Base-by-base conservation (phyloP, 208 protist genomes). In the Trypanosoma conorhini region DNA sequence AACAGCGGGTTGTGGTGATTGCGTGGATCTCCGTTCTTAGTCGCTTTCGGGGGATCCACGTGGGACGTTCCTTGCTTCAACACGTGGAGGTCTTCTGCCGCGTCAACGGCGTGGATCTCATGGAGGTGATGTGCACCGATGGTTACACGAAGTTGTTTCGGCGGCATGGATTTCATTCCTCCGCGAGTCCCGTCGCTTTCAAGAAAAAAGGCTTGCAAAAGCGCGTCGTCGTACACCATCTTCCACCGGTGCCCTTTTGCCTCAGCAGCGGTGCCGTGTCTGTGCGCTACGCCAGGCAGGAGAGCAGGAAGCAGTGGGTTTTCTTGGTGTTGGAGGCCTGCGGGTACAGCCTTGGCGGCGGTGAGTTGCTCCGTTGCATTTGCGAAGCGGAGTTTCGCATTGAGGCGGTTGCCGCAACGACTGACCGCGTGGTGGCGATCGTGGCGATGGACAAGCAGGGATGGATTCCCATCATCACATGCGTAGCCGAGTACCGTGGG, bases 381-480 rank as follows among this genome's bases (percentile, higher is more conserved):
- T 57, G 77, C 42, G 70, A 67, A 8, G 73, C 78, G 0, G 48
- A 64, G 10, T 81, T 73, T 61, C 77, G 79, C 50, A 54, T 87
- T 51, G 67, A 80, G 10, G 82, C 67, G 21, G 59, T 76, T 15
- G 35, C 60, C 28, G 31, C 28, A 19, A 30, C 28, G 15, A 61
- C 70, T 26, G 44, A 38, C 22, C 55, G 57, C 24, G n/a, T 87
- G 12, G 57, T 87, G 5, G 82, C 67, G 21, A 70, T 84, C 13
- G 26, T 80, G 19, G 64, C 78, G 1, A 79, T 84, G 60, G 69
- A 80, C 50, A 46, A 1, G 8, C 44, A 60, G 26, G 82, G 82
- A 21, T 87, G 82, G 79, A 61, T 87, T 52, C 62, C 74, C 7
- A 74, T 84, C 28, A 56, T 87, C 50, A 52, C 79, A 22, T 82